phyloP scores from a whole-genome alignment of 805 yeast species.

The Yueomyces sp. region DNA sequence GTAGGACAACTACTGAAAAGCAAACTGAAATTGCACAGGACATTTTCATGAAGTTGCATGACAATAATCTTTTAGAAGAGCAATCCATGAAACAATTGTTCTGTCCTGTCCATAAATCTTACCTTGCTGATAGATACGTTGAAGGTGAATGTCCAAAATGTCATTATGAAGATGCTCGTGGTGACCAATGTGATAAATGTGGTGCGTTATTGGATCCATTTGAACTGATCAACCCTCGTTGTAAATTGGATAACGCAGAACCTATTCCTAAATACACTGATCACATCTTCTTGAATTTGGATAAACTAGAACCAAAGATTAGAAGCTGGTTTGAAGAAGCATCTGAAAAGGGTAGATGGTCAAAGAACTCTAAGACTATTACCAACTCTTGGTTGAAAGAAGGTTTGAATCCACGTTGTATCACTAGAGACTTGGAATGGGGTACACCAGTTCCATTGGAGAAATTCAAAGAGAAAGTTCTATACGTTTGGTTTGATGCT shows the following conservation, averaged over 20 bases:
- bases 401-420: slow-evolving; percentile 87
- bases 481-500: slow-evolving; percentile 99
- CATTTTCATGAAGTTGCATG: slow-evolving; percentile 61
- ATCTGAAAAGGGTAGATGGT: slow-evolving; percentile 71
- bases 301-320: slow-evolving; percentile 68
- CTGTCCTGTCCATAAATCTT: slow-evolving; percentile 83
- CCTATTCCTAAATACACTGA: slow-evolving; percentile 75
- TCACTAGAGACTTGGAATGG: slow-evolving; percentile 95
- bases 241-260: slow-evolving; percentile 76
- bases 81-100: slow-evolving; percentile 79
- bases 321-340: slow-evolving; percentile 60
- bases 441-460: slow-evolving; percentile 96
- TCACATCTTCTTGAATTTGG: slow-evolving; percentile 73
- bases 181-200: slow-evolving; percentile 98
- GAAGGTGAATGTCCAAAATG: slow-evolving; percentile 98
- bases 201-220: slow-evolving; percentile 83
- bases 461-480: slow-evolving; percentile 74
- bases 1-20: slow-evolving; percentile 83
- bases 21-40: slow-evolving; percentile 96
- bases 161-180: slow-evolving; percentile 91
- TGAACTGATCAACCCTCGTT: slow-evolving; percentile 87
- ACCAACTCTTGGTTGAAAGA: slow-evolving; percentile 90
- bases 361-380: slow-evolving; percentile 78
- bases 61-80: slow-evolving; percentile 76
- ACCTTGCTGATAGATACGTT: slow-evolving; percentile 89